Conservation (phyloP, 2,329 filamentous ascomycete genomes). For the Mycogone perniciosa region DNA sequence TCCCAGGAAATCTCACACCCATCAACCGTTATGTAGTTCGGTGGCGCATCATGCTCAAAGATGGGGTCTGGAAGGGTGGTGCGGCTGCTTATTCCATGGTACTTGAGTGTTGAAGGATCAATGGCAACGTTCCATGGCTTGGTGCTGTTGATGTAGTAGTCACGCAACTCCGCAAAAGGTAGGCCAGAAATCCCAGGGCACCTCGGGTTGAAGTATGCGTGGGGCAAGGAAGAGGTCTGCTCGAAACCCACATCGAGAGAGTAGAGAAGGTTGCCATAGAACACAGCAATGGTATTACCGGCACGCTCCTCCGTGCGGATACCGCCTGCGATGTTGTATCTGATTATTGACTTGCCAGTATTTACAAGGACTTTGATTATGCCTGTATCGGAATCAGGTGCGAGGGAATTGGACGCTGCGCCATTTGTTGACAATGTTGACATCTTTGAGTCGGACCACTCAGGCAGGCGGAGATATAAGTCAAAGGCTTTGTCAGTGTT, state of each 20-base stretch:
- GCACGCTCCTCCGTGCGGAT: slow-evolving; percentile 19
- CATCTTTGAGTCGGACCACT: slow-evolving; percentile 15
- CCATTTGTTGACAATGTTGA: slow-evolving; percentile 9
- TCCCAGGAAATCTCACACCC: slow-evolving; percentile 33
- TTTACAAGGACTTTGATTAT: slow-evolving; percentile 18
- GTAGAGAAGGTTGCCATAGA: slow-evolving; percentile 39
- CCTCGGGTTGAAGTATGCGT: slow-evolving; percentile 15
- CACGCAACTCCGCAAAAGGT: slow-evolving; percentile 22
- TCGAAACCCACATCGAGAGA: slow-evolving; percentile 31
- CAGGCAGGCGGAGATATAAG: slow-evolving; percentile 25
- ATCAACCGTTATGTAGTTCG: slow-evolving; percentile 30
- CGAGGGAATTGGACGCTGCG: slow-evolving; percentile 8
- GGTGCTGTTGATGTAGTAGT: slow-evolving; percentile 28
- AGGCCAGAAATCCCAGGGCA: slow-evolving; percentile 15
- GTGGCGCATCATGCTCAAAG: slow-evolving; percentile 24
- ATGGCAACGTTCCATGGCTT: slow-evolving; percentile 25
- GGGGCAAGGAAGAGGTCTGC: slow-evolving; percentile 18
- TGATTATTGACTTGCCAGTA: slow-evolving; percentile 16
- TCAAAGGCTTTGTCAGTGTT: slow-evolving; percentile 21
- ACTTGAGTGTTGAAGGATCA: slow-evolving; percentile 20
- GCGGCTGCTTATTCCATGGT: slow-evolving; percentile 18
- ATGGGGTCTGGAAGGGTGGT: slow-evolving; percentile 23
- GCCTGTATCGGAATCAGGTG: slow-evolving; percentile 13
- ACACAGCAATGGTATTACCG: slow-evolving; percentile 35
- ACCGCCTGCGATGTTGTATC: slow-evolving; percentile 14